Evolutionary conservation across 139 green algal species (phyloP), one percentile per base, ranked within the genome.

Genomic region (Chlamydomonas sp.): DNA sequence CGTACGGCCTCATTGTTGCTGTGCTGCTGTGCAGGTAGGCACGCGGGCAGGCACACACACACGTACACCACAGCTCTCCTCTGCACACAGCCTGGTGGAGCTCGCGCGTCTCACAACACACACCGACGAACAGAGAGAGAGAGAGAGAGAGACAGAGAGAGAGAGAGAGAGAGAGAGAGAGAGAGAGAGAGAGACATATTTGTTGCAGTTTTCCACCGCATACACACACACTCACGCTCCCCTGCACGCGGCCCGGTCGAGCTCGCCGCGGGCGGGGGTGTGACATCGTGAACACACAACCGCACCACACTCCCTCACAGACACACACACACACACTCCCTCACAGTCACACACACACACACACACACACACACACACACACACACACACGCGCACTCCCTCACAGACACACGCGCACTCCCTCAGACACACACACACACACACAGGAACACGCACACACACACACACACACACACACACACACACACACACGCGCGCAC

Each of bases 11-110:
- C 4, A 66, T 66, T 30, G 10, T 38, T 37, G 6, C 43, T 10
- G 59, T 66, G 59, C 59, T 66, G 26, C 8, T 66, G 33, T n/a
- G n/a, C 43, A 54, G 16, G 20, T 20, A 54, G 16, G 20, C 43
- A 54, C 43, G 20, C 43, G 13, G 16, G 20, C 43, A 20, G 16
- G 20, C 20, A 20, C 43, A 54, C 43, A 54, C 20, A 20, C 20
- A 54, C 43, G 20, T 20, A 54, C 43, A 54, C 43, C 13, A 26
- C 13, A 13, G 20, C 20, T 13, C 43, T 26, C 20, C 16, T 20
- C 13, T 3, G 3, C 29, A 28, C 13, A 5, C 58, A 35, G 4
- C 13, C 58, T 43, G 4, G 20, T 65, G n/a, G n/a, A n/a, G n/a
- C n/a, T n/a, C n/a, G n/a, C n/a, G 22, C 29, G 3, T 10, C 58